Evolutionary conservation across 495 filamentous ascomycete species (phyloP), one percentile per base, ranked within the genome.

Genomic region (Trichoderma erinaceum): DNA sequence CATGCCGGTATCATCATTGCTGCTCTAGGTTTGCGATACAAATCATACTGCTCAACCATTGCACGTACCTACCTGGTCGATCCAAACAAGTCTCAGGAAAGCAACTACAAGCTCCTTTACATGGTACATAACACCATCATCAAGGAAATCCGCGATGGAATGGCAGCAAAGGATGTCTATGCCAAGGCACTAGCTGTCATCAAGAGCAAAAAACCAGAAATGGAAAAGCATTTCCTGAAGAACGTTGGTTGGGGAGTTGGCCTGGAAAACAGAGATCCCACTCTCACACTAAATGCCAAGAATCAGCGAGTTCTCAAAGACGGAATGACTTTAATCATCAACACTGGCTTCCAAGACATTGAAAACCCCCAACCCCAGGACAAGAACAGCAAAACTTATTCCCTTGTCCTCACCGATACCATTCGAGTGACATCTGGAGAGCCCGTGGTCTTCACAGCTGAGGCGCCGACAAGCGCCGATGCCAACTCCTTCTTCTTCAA

Each of bases 401-500:
- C 93, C 8, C 84, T 99, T 71, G 84, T 96, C 52, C 86, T 99
- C 48, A 91, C 89, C 11, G 95, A 99, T 75, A 99, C 95, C 6
- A 88, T 99, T 41, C 92, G 94, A 71, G 92, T 97, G 48, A 88
- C 88, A 4, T 76, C 85, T n/a, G 82, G 76, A 67, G 91, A 93
- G 8, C 86, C 92, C 8, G 86, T 90, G 10, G 87, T 97, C 35
- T 98, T 98, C 78, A 99, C 96, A 43, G 93, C 91, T 67, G 92
- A 95, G 71, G 93, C 93, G 5, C 88, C 94, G 10, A 88, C 89
- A 43, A 94, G 97, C 72, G 86, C 93, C 70, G 94, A 97, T 71
- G 91, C 92, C 0, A 90, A 92, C 2, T 95, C 93, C 0, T 99
- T 99, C 80, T 98, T 96, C 79, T 99, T 99, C 80, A 95, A 96